Percentiles rank a stretch among this genome's conserved stretches.
phyloP scores from a whole-genome alignment of 768 basidiomycete genomes.

The Mycena chlorophos region DNA sequence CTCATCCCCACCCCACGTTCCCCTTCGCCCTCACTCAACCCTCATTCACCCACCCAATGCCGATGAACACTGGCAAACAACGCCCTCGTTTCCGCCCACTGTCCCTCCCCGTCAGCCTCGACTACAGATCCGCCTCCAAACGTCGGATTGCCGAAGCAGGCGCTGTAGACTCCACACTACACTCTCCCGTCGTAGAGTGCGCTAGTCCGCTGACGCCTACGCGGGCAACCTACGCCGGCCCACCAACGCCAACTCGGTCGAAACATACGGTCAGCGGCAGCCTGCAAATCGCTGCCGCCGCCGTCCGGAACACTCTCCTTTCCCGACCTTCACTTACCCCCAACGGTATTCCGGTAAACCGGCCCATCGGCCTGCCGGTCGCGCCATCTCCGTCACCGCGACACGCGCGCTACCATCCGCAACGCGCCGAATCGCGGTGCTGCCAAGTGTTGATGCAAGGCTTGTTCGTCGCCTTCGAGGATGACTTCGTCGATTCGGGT shows the following conservation, averaged over 20 bases:
- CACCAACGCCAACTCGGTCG: slow-evolving; percentile 12
- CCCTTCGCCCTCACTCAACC: too few species aligned
- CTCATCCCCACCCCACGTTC: too few species aligned
- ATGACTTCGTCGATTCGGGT: slow-evolving; percentile 20
- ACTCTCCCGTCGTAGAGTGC: neutral
- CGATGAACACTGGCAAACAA: too few species aligned
- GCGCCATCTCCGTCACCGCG: neutral
- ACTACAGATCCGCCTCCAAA: slow-evolving; percentile 9
- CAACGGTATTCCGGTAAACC: too few species aligned
- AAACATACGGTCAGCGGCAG: slow-evolving; percentile 6
- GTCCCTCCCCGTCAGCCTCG: slow-evolving; percentile 18
- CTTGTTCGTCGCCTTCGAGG: slow-evolving; percentile 26
- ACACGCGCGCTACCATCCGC: slow-evolving; percentile 1
- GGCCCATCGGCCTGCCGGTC: too few species aligned
- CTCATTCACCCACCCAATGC: too few species aligned
- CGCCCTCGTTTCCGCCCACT: slow-evolving; percentile 18
- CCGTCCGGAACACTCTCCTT: neutral
- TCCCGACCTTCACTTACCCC: neutral
- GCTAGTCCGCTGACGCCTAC: slow-evolving; percentile 6
- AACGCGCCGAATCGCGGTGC: slow-evolving; percentile 22
- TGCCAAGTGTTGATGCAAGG: slow-evolving; percentile 23
- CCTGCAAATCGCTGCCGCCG: slow-evolving; percentile 2
- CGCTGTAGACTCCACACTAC: slow-evolving; percentile 5
- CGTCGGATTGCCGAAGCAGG: neutral
- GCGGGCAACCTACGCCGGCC: neutral